Base-by-base conservation (phyloP, 2,329 filamentous ascomycete species). In the Fusarium sp. region DNA sequence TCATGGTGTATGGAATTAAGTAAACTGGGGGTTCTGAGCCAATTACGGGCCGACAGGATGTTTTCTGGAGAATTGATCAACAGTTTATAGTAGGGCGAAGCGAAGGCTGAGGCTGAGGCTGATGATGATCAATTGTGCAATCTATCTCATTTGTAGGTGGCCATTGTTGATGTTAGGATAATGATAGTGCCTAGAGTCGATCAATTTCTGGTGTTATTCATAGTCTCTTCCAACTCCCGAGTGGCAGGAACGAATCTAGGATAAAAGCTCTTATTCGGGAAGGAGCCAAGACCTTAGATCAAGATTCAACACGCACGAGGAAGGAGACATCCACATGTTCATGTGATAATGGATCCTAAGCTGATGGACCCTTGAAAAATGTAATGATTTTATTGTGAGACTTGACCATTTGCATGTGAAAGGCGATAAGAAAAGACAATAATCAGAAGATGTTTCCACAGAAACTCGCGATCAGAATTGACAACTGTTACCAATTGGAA, bases 291-390 rank as follows among this genome's bases (percentile, higher is more conserved):
- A 52, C 38, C 32, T 56, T 57, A 48, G 42, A 14, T 53, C 46
- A 42, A 37, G 52, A 48, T 41, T 35, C 35, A 60, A 23, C 48
- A 50, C 33, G 42, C 55, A 38, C 23, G 23, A 55, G 38, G 38
- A 32, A 54, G 20, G 38, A 67, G 42, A 42, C 52, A 59, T 18
- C 35, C 18, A 52, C 70, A 49, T 38, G 37, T 27, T 45, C 73
- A 75, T 75, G 73, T 75, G 71, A 75, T 67, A 64, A 75, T 73
- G 60, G 59, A 59, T 35, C 58, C 58, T 53, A 40, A 64, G 48
- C 42, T 62, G 65, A 55, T 61, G 37, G 37, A 48, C 48, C 55
- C 41, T 61, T 40, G n/a, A 38, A 61, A 61, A 44, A 32, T n/a
- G 27, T 26, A 23, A 56, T 23, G 27, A 59, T 52, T 52, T 18